These are phyloP conservation scores for Microthyrium microscopicum DNA, from an alignment of 2,329 filamentous ascomycete species.

Conservation along the genomic window DNA sequence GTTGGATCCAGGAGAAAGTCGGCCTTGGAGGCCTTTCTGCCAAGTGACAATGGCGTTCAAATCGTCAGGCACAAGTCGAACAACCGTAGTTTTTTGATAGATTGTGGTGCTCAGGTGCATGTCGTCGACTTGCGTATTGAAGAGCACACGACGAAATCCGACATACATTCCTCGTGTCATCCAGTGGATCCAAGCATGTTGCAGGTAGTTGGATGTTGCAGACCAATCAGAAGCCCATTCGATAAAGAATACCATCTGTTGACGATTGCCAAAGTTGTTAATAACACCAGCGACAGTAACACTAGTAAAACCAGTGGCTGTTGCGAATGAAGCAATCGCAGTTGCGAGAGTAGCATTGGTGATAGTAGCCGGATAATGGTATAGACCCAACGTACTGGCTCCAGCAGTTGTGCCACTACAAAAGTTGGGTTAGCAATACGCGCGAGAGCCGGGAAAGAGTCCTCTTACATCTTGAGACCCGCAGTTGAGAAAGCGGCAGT, in stretches of 20 bases:
- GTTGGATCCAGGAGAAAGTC: constrained; percentile 33
- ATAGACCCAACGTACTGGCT: constrained; percentile 32
- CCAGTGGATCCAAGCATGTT: constrained; percentile 42
- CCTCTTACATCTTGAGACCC: constrained; percentile 25
- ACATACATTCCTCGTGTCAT: constrained; percentile 35
- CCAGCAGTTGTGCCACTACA: constrained; percentile 26
- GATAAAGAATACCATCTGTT: constrained; percentile 42
- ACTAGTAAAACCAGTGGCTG: constrained; percentile 19
- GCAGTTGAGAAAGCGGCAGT: constrained; percentile 33
- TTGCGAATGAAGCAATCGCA: constrained; percentile 32
- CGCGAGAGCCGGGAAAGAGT: constrained; percentile 14
- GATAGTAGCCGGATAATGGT: constrained; percentile 37
- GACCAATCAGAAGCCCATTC: constrained; percentile 29
- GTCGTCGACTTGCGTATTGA: constrained; percentile 39
- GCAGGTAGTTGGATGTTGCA: constrained; percentile 34
- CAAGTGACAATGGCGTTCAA: constrained; percentile 29
- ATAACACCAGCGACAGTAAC: constrained; percentile 36
- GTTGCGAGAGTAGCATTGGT: constrained; percentile 30
- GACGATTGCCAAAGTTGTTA: constrained; percentile 33
- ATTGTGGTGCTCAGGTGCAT: constrained; percentile 29
- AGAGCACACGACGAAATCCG: constrained; percentile 32
- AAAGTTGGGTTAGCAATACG: background rate
- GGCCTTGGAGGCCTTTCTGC: constrained; percentile 25
- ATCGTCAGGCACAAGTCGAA: constrained; percentile 31
- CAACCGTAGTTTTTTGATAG: constrained; percentile 24